These are phyloP conservation scores for Fistulinella prunicolor DNA, from an alignment of 768 basidiomycete species.

Conservation along the genomic window DNA sequence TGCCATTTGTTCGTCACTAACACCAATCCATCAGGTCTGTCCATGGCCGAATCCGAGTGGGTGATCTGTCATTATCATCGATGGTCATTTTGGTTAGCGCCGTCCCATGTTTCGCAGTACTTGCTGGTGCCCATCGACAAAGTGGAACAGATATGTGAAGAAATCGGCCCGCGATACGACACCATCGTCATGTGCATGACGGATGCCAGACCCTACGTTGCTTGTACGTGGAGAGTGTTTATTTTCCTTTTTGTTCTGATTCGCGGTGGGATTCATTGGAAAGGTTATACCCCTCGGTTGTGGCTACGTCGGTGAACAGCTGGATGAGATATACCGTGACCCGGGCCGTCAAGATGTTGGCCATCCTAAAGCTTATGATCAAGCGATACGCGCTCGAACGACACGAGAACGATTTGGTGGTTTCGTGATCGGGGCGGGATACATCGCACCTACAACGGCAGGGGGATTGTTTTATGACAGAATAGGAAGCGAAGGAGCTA, in stretches of 20 bases:
- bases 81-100: conserved; percentile 31
- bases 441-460: conserved; percentile 80
- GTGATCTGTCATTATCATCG: conserved; percentile 33
- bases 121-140: conserved; percentile 90
- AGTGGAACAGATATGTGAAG: conserved; percentile 92
- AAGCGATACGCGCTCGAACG: conserved; percentile 89
- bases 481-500: conserved; percentile 82
- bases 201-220: conserved; percentile 90
- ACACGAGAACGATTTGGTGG: conserved; percentile 91
- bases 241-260: neutral
- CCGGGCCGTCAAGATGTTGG: conserved; percentile 87
- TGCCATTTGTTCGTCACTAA: neutral
- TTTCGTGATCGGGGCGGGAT: conserved; percentile 88
- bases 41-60: conserved; percentile 77
- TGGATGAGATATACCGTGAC: conserved; percentile 97
- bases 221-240: conserved; percentile 45
- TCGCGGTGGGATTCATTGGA: conserved; percentile 94
- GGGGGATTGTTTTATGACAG: conserved; percentile 87
- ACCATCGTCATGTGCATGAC: conserved; percentile 99
- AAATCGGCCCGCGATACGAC: conserved; percentile 89
- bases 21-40: conserved; percentile 43
- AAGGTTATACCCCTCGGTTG: conserved; percentile 97
- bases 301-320: conserved; percentile 88
- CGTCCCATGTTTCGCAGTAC: conserved; percentile 56
- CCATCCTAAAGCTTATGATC: conserved; percentile 91